phyloP scores from a whole-genome alignment of 1,139 yeast species.

The Torulaspora pretoriensis region DNA sequence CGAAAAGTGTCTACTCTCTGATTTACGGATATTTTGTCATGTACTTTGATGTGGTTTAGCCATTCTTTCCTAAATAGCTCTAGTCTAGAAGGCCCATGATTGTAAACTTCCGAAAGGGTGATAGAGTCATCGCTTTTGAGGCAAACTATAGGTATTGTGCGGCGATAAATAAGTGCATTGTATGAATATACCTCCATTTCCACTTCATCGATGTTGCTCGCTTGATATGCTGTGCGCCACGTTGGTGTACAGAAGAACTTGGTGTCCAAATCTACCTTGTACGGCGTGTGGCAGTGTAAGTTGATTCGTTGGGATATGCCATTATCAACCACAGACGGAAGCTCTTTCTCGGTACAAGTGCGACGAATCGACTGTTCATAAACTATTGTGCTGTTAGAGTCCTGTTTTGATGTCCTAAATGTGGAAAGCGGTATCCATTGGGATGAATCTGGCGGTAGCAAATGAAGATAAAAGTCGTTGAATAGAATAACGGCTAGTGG shows the following conservation, averaged over 20 bases:
- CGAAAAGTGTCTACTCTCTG: constrained; percentile 11
- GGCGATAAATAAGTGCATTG: constrained; percentile 9
- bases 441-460: constrained; percentile 31
- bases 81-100: constrained; percentile 13
- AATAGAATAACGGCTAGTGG: constrained; percentile 32
- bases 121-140: constrained; percentile 14
- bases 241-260: constrained; percentile 25
- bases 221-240: constrained; percentile 3
- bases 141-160: constrained; percentile 18
- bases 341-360: constrained; percentile 15
- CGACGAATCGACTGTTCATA: constrained; percentile 18
- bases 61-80: constrained; percentile 22
- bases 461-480: constrained; percentile 29
- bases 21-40: constrained; percentile 18
- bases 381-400: constrained; percentile 1
- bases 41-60: constrained; percentile 21
- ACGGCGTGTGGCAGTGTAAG: constrained; percentile 24
- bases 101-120: constrained; percentile 10
- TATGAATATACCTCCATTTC: constrained; percentile 6
- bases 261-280: constrained; percentile 26
- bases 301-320: constrained; percentile 26
- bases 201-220: constrained; percentile 7
- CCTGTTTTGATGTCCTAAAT: constrained; percentile 5
- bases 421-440: constrained; percentile 22
- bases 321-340: constrained; percentile 21